Base-by-base conservation (phyloP, 352 stramenopile species). In the Globisporangium rhizosaccharum region DNA sequence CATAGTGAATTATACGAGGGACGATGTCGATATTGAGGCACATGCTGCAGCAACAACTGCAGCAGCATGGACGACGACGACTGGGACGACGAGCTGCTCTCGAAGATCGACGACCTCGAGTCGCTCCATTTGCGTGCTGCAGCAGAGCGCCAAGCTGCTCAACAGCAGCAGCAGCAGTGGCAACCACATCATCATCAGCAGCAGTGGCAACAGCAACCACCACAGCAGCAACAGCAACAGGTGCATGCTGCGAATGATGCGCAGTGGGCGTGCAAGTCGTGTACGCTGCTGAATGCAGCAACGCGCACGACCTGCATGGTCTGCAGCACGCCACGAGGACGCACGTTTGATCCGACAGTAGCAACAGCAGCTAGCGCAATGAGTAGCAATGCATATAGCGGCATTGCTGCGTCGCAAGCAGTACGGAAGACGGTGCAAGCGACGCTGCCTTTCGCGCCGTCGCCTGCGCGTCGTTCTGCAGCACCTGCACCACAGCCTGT, bases 41-140 rank as follows among this genome's bases (percentile, higher is more conserved):
- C 33, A 39, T 39, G 33, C 33, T 39, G 39, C 39, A 46, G 14
- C 41, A 46, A n/a, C 41, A n/a, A 8, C 41, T 5, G 41, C 10
- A n/a, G 14, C 17, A 8, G 14, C 20, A 66, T 66, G 64, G 80
- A 91, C 41, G 41, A 46, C 41, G 85, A 92, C 55, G 81, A 92
- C 30, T 94, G 85, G 85, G 85, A 94, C 65, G 85, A 92, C 66
- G 83, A 75, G 61, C 64, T 94, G 51, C 70, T 84, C 63, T 85
- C 71, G 30, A 72, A 85, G 68, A 79, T 92, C 57, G 69, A 75
- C 39, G 74, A 78, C 66, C 65, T 92, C 28, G 80, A 91, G 67
- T 66, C 71, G 51, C 63, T 64, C 18, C 75, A 82, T 30, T 39
- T 85, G 48, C 49, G 66, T 51, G 62, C 47, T 28, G 30, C 50